Evolutionary conservation across 805 yeast genomes (phyloP).

Genomic region (Lipomyces spencermartinsiae): DNA sequence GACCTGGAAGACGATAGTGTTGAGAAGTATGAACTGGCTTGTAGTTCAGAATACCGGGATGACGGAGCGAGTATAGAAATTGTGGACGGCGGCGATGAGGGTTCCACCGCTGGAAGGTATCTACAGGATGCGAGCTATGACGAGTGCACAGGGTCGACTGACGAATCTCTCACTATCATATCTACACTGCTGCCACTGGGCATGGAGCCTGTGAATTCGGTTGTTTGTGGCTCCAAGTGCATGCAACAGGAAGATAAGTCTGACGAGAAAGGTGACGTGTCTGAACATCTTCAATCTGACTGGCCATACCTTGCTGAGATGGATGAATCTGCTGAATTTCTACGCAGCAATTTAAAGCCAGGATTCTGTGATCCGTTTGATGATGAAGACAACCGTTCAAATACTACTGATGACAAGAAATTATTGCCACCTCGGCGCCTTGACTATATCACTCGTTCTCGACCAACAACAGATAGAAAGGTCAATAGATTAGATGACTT

Average conservation of each 20-base stretch:
- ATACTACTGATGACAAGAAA: neutral
- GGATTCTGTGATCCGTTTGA: conserved; percentile 2
- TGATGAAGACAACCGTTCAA: neutral
- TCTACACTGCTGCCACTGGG: neutral
- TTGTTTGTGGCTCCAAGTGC: neutral
- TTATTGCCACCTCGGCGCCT: neutral
- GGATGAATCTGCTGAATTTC: neutral
- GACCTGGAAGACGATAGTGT: neutral
- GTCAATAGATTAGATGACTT: neutral
- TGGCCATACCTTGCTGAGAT: neutral
- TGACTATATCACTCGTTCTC: neutral
- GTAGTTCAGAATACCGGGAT: neutral
- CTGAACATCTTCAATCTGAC: neutral
- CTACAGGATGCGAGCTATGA: neutral
- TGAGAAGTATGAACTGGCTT: neutral
- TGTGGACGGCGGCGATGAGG: neutral
- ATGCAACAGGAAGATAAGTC: neutral
- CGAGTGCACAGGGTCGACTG: neutral
- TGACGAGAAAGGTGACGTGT: neutral
- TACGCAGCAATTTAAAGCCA: neutral
- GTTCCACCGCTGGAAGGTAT: neutral
- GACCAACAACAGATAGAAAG: neutral
- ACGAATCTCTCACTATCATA: neutral
- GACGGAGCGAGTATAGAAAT: neutral
- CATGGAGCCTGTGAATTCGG: neutral